Evolutionary conservation across 2,329 filamentous ascomycete species (phyloP).

Genomic region (Fusarium fracticaudum): DNA sequence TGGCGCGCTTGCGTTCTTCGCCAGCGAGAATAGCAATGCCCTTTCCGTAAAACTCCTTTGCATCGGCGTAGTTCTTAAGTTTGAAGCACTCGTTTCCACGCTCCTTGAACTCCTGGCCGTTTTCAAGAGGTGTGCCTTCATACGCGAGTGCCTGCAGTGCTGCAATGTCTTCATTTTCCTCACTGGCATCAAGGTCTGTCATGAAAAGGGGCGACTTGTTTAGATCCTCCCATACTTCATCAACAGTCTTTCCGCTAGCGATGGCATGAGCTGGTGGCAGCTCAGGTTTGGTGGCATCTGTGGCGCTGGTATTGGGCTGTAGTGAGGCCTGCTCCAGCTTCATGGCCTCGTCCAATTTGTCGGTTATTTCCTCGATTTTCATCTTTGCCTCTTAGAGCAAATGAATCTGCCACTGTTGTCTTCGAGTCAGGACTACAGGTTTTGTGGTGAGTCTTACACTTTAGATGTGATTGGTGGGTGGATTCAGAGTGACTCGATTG

Average conservation of each 20-base stretch:
- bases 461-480: conserved; percentile 15
- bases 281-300: conserved; percentile 50
- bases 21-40: conserved; percentile 77
- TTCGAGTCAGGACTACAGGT: neutral
- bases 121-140: conserved; percentile 88
- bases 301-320: neutral
- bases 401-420: neutral
- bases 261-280: conserved; percentile 58
- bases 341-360: conserved; percentile 52
- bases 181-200: conserved; percentile 89
- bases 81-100: conserved; percentile 91
- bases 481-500: conserved; percentile 13
- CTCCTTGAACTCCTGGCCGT: conserved; percentile 85
- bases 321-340: conserved; percentile 30
- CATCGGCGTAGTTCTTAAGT: conserved; percentile 78
- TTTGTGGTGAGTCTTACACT: conserved; percentile 5
- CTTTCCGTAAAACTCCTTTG: conserved; percentile 91
- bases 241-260: conserved; percentile 58
- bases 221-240: conserved; percentile 66
- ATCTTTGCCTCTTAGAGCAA: conserved; percentile 36
- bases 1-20: conserved; percentile 67
- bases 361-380: conserved; percentile 56
- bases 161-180: conserved; percentile 84
- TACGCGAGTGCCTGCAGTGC: conserved; percentile 91
- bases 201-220: conserved; percentile 87